phyloP scores from a whole-genome alignment of 768 basidiomycete genomes.

The Leccinum broughii region DNA sequence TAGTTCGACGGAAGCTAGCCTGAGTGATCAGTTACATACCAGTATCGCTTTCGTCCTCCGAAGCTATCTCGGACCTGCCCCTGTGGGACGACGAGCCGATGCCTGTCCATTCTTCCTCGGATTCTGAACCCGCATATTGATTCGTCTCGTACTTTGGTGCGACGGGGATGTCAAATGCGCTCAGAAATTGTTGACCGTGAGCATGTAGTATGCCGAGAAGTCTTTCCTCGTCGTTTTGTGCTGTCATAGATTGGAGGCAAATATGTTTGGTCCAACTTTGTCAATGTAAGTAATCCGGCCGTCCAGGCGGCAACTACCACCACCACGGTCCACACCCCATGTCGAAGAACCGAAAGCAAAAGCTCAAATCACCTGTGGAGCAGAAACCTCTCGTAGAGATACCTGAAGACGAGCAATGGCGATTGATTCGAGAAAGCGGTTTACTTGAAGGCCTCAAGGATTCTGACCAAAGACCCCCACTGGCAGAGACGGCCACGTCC shows the following conservation, averaged over 20 bases:
- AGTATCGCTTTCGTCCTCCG: conserved; percentile 22
- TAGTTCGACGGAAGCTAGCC: not conserved
- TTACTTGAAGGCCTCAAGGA: conserved; percentile 43
- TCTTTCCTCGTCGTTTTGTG: conserved; percentile 28
- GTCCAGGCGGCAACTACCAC: not conserved
- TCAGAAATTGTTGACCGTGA: conserved; percentile 48
- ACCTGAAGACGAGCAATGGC: conserved; percentile 76
- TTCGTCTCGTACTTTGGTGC: conserved; percentile 22
- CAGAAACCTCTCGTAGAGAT: conserved; percentile 45
- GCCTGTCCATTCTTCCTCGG: conserved; percentile 46
- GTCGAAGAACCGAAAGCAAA: conserved; percentile 31
- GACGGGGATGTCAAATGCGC: conserved; percentile 36
- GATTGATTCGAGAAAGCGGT: conserved; percentile 67
- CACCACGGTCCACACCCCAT: conserved; percentile 15
- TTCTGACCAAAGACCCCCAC: conserved; percentile 8
- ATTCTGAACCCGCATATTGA: conserved; percentile 15
- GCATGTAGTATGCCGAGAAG: conserved; percentile 45
- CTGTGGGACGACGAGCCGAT: conserved; percentile 20
- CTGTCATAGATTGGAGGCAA: conserved; percentile 5
- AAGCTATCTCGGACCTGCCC: conserved; percentile 5
- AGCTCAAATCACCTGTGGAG: conserved; percentile 8
- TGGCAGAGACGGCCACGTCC: conserved; percentile 1
- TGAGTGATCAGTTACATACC: conserved; percentile 10
- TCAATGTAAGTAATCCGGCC: not conserved
- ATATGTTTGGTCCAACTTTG: conserved; percentile 12